These are phyloP conservation scores for Calonectria leucothoes DNA, from an alignment of 2,329 filamentous ascomycete genomes.

Conservation along the genomic window DNA sequence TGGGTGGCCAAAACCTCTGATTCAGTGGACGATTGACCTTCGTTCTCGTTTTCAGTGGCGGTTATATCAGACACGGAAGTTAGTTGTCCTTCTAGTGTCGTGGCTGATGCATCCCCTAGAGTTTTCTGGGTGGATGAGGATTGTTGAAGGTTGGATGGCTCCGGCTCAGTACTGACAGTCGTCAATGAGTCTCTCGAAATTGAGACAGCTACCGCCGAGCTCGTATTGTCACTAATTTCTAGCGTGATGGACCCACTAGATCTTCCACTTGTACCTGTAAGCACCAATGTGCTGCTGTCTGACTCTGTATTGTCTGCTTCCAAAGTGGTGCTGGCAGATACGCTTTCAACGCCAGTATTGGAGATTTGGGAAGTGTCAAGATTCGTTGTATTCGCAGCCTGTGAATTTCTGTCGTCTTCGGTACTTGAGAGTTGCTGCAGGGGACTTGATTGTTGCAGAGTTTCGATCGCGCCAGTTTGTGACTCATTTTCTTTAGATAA, in stretches of 20 bases:
- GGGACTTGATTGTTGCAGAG: neutral
- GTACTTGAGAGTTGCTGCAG: neutral
- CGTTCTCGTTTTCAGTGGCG: neutral
- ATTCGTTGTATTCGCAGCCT: neutral
- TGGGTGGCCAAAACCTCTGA: neutral
- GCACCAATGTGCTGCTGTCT: neutral
- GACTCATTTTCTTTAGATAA: neutral
- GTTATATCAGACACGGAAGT: neutral
- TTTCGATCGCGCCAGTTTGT: neutral
- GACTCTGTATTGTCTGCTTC: neutral
- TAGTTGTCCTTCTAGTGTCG: neutral
- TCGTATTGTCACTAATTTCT: neutral
- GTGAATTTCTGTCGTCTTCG: neutral
- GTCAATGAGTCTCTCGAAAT: neutral
- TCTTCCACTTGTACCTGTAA: neutral
- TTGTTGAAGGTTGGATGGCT: neutral
- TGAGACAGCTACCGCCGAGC: neutral
- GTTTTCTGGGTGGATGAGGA: neutral
- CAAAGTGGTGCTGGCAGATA: neutral
- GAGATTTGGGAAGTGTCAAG: neutral
- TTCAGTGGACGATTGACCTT: neutral
- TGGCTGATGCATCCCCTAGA: neutral
- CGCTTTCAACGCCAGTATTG: neutral
- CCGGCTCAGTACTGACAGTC: too few relatives aligned
- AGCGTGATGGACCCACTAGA: neutral